phyloP scores from a whole-genome alignment of 768 basidiomycete genomes.

The Phlegmacium glaucopus region DNA sequence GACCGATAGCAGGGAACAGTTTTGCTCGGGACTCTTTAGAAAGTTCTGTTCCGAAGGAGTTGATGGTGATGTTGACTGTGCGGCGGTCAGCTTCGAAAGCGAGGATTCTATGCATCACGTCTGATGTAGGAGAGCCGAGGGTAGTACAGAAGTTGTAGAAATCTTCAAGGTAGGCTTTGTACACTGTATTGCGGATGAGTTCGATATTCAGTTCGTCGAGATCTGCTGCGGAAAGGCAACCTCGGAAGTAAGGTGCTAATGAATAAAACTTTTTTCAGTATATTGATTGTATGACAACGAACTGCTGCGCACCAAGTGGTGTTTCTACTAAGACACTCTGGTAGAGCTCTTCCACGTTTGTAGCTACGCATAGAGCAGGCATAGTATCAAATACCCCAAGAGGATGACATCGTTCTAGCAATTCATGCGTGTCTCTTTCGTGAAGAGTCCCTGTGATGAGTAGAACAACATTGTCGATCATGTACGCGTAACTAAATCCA shows the following conservation, averaged over 20 bases:
- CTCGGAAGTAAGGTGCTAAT: constrained; percentile 91
- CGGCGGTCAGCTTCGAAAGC: constrained; percentile 96
- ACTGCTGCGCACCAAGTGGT: constrained; percentile 73
- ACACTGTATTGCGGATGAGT: constrained; percentile 98
- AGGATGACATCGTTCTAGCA: constrained; percentile 95
- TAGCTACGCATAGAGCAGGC: constrained; percentile 98
- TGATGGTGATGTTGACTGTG: constrained; percentile 98
- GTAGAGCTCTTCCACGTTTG: constrained; percentile 97
- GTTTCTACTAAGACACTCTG: constrained; percentile 97
- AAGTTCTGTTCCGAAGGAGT: constrained; percentile 95
- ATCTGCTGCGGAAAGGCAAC: constrained; percentile 92
- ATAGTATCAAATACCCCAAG: constrained; percentile 97
- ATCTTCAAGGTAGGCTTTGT: constrained; percentile 98
- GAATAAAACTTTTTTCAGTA: constrained; percentile 1
- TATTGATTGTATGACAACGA: background rate
- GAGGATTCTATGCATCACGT: constrained; percentile 90
- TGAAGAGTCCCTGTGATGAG: constrained; percentile 97
- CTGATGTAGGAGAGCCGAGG: constrained; percentile 80
- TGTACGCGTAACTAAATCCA: constrained; percentile 82
- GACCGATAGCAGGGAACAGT: constrained; percentile 91
- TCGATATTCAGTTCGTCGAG: constrained; percentile 99
- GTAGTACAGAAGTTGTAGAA: constrained; percentile 83
- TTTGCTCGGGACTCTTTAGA: constrained; percentile 92
- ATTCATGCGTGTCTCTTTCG: constrained; percentile 95
- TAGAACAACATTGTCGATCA: constrained; percentile 99